Evolutionary conservation across 2,329 filamentous ascomycete species (phyloP).

Genomic region (Colletotrichum kahawae): DNA sequence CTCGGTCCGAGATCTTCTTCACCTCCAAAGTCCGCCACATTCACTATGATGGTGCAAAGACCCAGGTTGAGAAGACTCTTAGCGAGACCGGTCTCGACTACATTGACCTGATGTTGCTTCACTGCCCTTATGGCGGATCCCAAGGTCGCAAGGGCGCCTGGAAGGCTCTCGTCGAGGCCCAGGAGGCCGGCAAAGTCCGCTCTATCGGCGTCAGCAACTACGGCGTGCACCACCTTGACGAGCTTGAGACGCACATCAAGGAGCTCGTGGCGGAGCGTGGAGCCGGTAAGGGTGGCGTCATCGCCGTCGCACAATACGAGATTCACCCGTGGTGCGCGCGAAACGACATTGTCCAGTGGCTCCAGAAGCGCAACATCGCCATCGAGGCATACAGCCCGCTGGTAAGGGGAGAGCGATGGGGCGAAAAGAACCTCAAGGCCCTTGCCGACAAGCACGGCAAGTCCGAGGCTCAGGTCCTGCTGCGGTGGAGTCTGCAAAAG

Average conservation of each 20-base stretch:
- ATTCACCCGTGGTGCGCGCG: conserved; percentile 87
- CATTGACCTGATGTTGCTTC: conserved; percentile 70
- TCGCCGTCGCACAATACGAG: conserved; percentile 88
- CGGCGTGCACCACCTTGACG: conserved; percentile 65
- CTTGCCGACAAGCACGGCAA: conserved; percentile 76
- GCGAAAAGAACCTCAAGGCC: conserved; percentile 67
- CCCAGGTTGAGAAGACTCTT: conserved; percentile 68
- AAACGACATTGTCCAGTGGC: conserved; percentile 82
- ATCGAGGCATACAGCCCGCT: conserved; percentile 69
- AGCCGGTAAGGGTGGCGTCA: conserved; percentile 70
- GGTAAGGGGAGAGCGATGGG: conserved; percentile 71
- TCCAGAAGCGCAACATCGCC: conserved; percentile 64
- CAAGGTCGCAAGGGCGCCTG: conserved; percentile 63
- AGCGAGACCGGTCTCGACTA: conserved; percentile 67
- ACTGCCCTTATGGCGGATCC: conserved; percentile 64
- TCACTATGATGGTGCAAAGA: conserved; percentile 68
- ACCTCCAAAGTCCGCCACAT: conserved; percentile 56
- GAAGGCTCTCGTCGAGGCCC: conserved; percentile 67
- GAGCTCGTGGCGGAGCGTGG: conserved; percentile 67
- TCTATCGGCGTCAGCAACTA: conserved; percentile 71
- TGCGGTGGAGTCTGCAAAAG: conserved; percentile 85
- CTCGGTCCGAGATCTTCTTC: conserved; percentile 58
- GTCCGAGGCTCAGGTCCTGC: conserved; percentile 76
- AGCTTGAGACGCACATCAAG: conserved; percentile 62
- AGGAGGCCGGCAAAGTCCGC: conserved; percentile 65